These are phyloP conservation scores for Sarcodon sp. DNA, from an alignment of 768 basidiomycete species.

Conservation along the genomic window DNA sequence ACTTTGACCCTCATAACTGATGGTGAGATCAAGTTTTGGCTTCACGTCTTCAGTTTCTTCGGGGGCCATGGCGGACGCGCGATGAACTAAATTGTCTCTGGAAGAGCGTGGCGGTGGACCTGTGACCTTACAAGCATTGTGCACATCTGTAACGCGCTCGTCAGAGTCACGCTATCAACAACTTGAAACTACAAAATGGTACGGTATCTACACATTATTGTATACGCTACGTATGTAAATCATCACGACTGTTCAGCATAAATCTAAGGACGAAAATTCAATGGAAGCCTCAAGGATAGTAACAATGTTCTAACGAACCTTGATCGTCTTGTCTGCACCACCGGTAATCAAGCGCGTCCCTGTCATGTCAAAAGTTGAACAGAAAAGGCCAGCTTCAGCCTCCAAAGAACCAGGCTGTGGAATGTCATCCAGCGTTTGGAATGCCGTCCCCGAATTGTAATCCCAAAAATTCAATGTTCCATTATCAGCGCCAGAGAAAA, in stretches of 20 bases:
- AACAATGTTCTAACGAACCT: slow-evolving; percentile 36
- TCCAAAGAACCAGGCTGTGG: slow-evolving; percentile 98
- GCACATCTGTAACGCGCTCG: background rate
- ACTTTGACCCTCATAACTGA: slow-evolving; percentile 46
- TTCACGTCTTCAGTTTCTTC: slow-evolving; percentile 38
- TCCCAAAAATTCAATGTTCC: slow-evolving; percentile 91
- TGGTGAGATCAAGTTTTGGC: slow-evolving; percentile 54
- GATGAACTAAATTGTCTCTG: background rate
- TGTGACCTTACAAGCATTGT: background rate
- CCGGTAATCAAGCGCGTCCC: slow-evolving; percentile 93
- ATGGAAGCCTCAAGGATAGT: background rate
- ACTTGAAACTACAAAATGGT: background rate
- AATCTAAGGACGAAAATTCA: slow-evolving; percentile 23
- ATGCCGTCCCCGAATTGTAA: slow-evolving; percentile 86
- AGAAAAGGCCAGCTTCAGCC: slow-evolving; percentile 94
- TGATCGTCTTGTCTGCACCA: slow-evolving; percentile 98
- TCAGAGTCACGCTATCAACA: background rate
- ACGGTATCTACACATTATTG: background rate
- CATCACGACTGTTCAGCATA: slow-evolving; percentile 64
- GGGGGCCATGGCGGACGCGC: background rate
- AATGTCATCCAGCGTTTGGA: slow-evolving; percentile 88
- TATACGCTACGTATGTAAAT: background rate
- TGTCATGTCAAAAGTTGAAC: slow-evolving; percentile 92
- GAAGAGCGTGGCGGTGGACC: background rate
- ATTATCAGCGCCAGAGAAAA: slow-evolving; percentile 98